Base-by-base conservation (phyloP, 2,329 filamentous ascomycete species). In the Ophiocordyceps camponoti-rufipedis region DNA sequence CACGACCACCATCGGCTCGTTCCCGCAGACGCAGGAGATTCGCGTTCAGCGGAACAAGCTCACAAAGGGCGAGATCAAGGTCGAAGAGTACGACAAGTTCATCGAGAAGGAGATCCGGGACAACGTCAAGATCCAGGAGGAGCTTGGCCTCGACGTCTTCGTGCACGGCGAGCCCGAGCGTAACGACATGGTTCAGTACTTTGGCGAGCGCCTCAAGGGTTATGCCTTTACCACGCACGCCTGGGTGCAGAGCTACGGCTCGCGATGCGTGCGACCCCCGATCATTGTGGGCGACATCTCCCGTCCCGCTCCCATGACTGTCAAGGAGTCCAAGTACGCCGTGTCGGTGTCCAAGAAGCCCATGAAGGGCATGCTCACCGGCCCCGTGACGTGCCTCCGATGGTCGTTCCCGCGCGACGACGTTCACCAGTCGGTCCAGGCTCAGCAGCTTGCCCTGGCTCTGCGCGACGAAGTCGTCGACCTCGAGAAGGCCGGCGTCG, bases 131-230 rank as follows among this genome's bases (percentile, higher is more conserved):
- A 85, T 96, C 67, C 91, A 98, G 73, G 87, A 96, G 60, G 91
- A 96, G 73, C 88, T 98, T 60, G 87, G 79, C 66, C 82, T 98
- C 46, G 91, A 98, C 58, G 91, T 98, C 65, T 85, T 84, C 63
- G 91, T 98, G 53, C 91, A 98, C 74, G 91, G 91, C 64, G 91
- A 98, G 78, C 91, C 91, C 49, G 91, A 98, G 80, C 87, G 91
- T 67, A 98, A 98, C 73, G 91, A 98, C 80, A 98, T 98, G 91
- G 91, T 98, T 45, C 91, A 98, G 71, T 98, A 95, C 81, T 98
- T 98, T 58, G 91, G 91, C 69, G 91, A 98, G 79, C 84, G 86
- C 61, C 77, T 98, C 52, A 79, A 93, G 59, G 91, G 91, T 61
- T 98, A 96, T 67, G 83, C 87, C 64, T 98, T 98, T 79, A 98